Evolutionary conservation across 106 monocot genomes (phyloP), one percentile per base, ranked within the genome.

Genomic region (Dendrobium nobile): DNA sequence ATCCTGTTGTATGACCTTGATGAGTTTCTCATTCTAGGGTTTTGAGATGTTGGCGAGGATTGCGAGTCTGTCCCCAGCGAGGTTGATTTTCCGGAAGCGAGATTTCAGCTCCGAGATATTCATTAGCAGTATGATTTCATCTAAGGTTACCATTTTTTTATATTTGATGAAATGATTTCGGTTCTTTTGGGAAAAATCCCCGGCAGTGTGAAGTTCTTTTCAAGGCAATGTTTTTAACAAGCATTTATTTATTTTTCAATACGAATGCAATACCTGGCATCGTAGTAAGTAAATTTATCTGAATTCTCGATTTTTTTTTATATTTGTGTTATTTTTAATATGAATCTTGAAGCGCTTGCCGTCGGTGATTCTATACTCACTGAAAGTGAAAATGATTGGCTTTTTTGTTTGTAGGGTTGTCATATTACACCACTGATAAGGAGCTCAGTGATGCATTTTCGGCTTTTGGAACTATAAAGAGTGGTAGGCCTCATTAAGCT

Each of bases 391-490:
- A 61, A 6, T 61, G 20, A 61, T 61, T 22, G 4, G 5, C 61
- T 19, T 61, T 61, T 0, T 61, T 20, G 4, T 61, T 81, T 82
- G 41, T 47, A 87, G 84, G 78, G 20, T 40, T 87, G n/a, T 87
- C 87, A 24, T 58, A 44, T 79, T 87, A 87, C 77, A 87, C 77
- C 17, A 87, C 84, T 9, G 81, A 78, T 28, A 78, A 81, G 13
- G 81, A 87, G 44, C 75, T 87, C 45, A 16, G 9, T 47, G 41
- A 84, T 8, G 54, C 28, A 5, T 84, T 87, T 65, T 82, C 68
- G 26, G 64, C 6, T 27, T 87, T 84, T 75, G 84, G 84, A 44
- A 75, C 27, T 9, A 28, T 84, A 20, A 65, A 79, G 43, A 84
- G 84, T 68, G 87, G 87, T 87, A 84, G 2, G 43, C 9, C 4